Base-by-base conservation (phyloP, 148 eudicot genomes). In the Bassia scoparia region DNA sequence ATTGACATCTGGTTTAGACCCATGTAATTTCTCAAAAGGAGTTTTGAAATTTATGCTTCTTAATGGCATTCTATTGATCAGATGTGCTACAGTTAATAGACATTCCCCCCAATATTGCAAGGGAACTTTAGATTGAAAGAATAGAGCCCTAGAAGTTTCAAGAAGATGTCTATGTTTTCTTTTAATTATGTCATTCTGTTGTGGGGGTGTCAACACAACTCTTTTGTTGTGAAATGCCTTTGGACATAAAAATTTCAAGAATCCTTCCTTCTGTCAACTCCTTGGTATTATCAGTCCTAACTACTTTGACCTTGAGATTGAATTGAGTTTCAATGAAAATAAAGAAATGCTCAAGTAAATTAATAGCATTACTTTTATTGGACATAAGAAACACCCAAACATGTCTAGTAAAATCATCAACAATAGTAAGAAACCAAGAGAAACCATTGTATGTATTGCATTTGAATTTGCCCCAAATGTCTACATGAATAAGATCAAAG, bases 221-320 rank as follows among this genome's bases (percentile, higher is more conserved):
- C 56, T 75, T 26, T 70, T 80, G 14, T 62, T 65, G 24, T 62
- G 70, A 4, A 74, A 81, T 2, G 63, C 81, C 78, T 12, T 74
- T 63, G 2, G 63, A 3, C 68, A 58, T 30, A 0, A 74, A 65
- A 0, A 24, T 6, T 0, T 0, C 0, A 4, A 24, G 7, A 31
- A 56, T 24, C 0, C 12, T 7, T 0, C 31, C 30, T 10, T 56
- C 16, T 0, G n/a, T 23, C 0, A 23, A 26, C 0, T 56, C 61
- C 0, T 1, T 0, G 2, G 30, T 31, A 23, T 56, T 53, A 53
- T 53, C 26, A 3, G 58, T 0, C 21, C 58, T 5, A 6, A 53
- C 5, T 4, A 5, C 3, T 20, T 7, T 5, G 20, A 53, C 2
- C 21, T 53, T 4, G 0, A 6, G 2, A 1, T 14, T 1, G 21